Evolutionary conservation across 2,329 filamentous ascomycete species (phyloP).

Genomic region (Microsporum audouinii): DNA sequence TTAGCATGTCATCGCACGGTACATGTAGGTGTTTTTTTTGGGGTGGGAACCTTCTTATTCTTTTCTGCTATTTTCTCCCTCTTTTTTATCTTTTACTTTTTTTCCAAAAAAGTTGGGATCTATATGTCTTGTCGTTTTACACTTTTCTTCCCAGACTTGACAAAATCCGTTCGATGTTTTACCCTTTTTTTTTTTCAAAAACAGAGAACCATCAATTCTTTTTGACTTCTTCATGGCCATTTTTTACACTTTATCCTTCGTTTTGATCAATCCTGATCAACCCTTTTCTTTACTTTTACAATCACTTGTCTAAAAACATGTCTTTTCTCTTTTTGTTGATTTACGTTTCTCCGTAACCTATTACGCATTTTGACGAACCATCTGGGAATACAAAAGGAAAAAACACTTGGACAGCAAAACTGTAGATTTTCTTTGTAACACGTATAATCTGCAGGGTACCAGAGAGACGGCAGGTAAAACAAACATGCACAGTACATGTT

Average conservation of each 20-base stretch:
- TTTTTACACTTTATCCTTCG: not conserved
- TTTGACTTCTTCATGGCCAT: not conserved
- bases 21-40: not conserved
- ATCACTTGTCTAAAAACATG: not conserved
- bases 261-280: not conserved
- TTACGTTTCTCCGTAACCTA: not conserved
- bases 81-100: not conserved
- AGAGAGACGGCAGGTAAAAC: not conserved
- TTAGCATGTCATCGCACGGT: not conserved
- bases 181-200: constrained; percentile 17
- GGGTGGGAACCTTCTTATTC: too few species aligned
- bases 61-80: not conserved
- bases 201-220: constrained; percentile 10
- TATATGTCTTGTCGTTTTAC: not conserved
- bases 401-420: not conserved
- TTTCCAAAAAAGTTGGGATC: not conserved
- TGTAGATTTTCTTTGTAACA: not conserved
- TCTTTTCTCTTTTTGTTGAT: not conserved
- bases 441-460: not conserved
- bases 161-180: constrained; percentile 6
- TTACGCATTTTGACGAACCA: not conserved
- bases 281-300: not conserved
- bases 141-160: not conserved
- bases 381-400: not conserved
- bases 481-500: not conserved